A percentile compares a stretch with the other conserved stretches of the same genome.
phyloP scores from a whole-genome alignment of 805 yeast genomes.

The Hanseniaspora lachancei region DNA sequence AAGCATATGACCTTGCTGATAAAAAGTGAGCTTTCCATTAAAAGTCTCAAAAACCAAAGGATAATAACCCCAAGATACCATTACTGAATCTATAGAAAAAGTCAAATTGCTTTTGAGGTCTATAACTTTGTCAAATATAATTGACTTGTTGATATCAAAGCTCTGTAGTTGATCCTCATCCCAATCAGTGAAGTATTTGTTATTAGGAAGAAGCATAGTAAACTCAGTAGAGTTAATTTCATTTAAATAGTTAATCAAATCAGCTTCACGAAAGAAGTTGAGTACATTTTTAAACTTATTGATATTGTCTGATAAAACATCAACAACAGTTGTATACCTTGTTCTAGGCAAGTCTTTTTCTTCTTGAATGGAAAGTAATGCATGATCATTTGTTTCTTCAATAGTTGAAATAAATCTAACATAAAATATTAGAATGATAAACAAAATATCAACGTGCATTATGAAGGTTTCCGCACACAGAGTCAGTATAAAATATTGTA shows the following conservation, averaged over 20 bases:
- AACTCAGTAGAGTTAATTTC: slow-evolving; percentile 33
- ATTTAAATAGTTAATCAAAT: slow-evolving; percentile 50
- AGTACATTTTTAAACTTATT: slow-evolving; percentile 46
- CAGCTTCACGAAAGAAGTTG: slow-evolving; percentile 49
- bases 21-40: neutral
- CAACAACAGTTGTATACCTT: slow-evolving; percentile 41
- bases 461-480: too few species aligned
- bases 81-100: neutral
- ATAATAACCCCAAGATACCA: neutral
- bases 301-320: slow-evolving; percentile 52
- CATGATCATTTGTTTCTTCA: neutral
- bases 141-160: slow-evolving; percentile 21
- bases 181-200: slow-evolving; percentile 12
- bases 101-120: slow-evolving; percentile 3
- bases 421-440: too few species aligned
- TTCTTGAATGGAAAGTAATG: neutral
- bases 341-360: slow-evolving; percentile 1
- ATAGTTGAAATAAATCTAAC: neutral
- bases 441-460: too few species aligned
- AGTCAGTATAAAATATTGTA: too few species aligned
- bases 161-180: neutral
- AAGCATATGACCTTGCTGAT: neutral
- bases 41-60: slow-evolving; percentile 18
- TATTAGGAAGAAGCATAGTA: slow-evolving; percentile 38
- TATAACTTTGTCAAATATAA: slow-evolving; percentile 29